Evolutionary conservation across 2,329 filamentous ascomycete genomes (phyloP), one percentile per base, ranked within the genome.

Genomic region (Pyrenophora tritici-repentis): DNA sequence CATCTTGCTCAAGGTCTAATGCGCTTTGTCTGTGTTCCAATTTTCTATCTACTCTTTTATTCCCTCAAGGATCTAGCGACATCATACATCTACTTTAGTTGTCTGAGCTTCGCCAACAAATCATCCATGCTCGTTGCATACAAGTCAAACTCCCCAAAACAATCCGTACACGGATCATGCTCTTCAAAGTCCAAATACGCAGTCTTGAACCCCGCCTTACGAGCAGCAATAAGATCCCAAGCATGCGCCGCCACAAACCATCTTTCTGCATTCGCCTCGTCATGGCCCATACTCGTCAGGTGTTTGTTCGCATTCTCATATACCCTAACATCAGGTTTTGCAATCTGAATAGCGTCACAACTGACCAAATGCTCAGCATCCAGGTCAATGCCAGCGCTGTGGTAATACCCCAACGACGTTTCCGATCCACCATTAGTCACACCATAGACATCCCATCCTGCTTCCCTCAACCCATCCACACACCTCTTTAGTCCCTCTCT

Each of bases 171-270:
- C 0, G 63, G 60, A 42, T 65, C 60, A 26, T 60, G 62, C 33
- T 66, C 63, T 10, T 66, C 63, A 16, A 63, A 63, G 13, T 58
- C 54, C 31, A 66, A 6, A 47, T 62, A 66, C n/a, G 63, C 63
- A 2, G 63, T 66, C 40, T 60, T 62, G 16, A 65, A 66, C 9
- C 63, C 63, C 6, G 55, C 63, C 24, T 54, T 53, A 14, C 53
- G 55, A 8, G 63, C 60, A 0, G 60, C 58, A 29, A 61, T 53
- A 18, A 65, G 17, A 52, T 66, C 63, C 63, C 63, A 66, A 3
- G 63, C 55, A 50, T 66, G 63, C 41, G 63, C 63, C 3, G 63
- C 63, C 35, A 66, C 47, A 33, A 66, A 66, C 63, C 63, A 66
- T n/a, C 63, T 51, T 45, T 58, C 49, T 0, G 55, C 62, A 6